Evolutionary conservation across 192 early-diverging fungal species (phyloP), one percentile per base, ranked within the genome.

Genomic region (Funneliformis geosporum): DNA sequence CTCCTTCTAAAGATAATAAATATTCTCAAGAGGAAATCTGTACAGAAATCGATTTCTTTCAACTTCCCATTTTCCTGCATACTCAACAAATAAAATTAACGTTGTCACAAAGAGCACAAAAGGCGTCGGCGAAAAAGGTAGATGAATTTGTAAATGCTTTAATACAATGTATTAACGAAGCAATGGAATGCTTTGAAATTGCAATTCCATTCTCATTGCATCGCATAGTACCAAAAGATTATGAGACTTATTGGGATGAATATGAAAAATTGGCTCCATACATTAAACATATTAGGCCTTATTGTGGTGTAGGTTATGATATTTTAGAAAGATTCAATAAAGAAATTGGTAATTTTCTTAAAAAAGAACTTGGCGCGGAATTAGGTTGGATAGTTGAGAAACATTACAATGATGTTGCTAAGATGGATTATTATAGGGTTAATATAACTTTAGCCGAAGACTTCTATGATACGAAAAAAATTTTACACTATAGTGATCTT

Each of bases 11-110:
- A n/a, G 38, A 70, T 16, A 70, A 39, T 43, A 43, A 21, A 39
- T 16, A 38, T 43, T 70, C 68, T 40, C 5, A 38, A n/a, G 68
- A 70, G 40, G 68, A 70, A 70, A n/a, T 70, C 2, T 39, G 14
- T n/a, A 7, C 6, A 70, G 68, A 70, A 44, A 39, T 70, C 8
- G 68, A 70, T 44, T 70, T 39, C 14, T 70, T 70, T 44, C 68
- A 70, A 70, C 11, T 70, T 39, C 68, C 68, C 10, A 70, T 43
- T 16, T 12, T 38, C 12, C 25, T 61, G 8, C 21, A 16, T n/a
- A 25, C 14, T 25, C 60, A 61, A 23, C 14, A 21, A 25, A n/a
- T 25, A 61, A 21, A 16, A 0, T 8, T 25, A 61, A n/a, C 25
- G n/a, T 61, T 61, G 25, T 61, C 60, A 23, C 60, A 61, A 61